Evolutionary conservation across 1,284 basidiomycete genomes (phyloP).

Genomic region (Apiotrichum mycotoxinovorans): DNA sequence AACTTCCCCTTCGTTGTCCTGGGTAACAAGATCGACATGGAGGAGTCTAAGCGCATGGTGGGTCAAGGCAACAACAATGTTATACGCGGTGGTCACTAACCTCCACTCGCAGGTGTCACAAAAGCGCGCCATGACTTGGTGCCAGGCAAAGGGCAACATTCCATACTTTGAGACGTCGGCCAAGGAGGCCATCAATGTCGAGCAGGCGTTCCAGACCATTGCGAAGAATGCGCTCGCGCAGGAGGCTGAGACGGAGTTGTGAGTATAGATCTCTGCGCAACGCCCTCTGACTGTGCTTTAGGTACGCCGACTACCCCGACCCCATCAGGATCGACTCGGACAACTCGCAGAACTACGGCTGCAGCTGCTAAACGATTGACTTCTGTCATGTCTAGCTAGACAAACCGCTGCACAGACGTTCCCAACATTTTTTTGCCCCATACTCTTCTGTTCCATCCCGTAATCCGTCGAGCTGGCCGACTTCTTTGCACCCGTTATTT

Average conservation of each 20-base stretch:
- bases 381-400: background rate
- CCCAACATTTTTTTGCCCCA: background rate
- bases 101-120: conserved; percentile 78
- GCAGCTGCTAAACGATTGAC: conserved; percentile 66
- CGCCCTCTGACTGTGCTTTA: conserved; percentile 42
- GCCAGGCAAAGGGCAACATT: conserved; percentile 98
- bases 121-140: conserved; percentile 99
- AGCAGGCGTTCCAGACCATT: conserved; percentile 99
- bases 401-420: background rate
- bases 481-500: background rate
- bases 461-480: conserved; percentile 2
- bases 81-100: background rate
- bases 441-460: background rate
- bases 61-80: conserved; percentile 40
- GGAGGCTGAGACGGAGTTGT: conserved; percentile 94
- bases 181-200: conserved; percentile 99
- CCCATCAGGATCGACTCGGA: conserved; percentile 96
- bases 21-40: conserved; percentile 99
- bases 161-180: conserved; percentile 99
- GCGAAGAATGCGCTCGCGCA: conserved; percentile 97
- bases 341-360: conserved; percentile 84
- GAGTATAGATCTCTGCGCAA: conserved; percentile 42
- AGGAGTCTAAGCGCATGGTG: conserved; percentile 97
- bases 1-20: conserved; percentile 98
- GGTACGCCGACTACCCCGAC: conserved; percentile 98